Evolutionary conservation across 2,329 filamentous ascomycete species (phyloP).

Genomic region (Westerdykella ornata): DNA sequence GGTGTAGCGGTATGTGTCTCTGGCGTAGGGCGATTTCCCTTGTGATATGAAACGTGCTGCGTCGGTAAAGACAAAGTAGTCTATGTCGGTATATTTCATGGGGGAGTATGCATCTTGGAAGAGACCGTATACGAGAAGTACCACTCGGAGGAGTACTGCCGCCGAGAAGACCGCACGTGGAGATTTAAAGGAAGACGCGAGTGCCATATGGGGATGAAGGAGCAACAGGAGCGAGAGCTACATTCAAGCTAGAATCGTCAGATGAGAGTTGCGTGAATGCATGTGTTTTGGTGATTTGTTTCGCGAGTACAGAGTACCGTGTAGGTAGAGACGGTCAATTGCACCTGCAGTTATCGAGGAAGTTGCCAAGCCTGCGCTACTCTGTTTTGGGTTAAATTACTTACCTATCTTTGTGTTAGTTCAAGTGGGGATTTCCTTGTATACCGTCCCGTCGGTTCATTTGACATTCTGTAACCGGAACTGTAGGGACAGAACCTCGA

Average conservation of each 20-base stretch:
- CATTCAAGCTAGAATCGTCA: not conserved
- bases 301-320: too few species aligned
- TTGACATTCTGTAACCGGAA: constrained; percentile 13
- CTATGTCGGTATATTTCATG: constrained; percentile 97
- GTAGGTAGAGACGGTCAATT: too few species aligned
- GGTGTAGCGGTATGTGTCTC: constrained; percentile 96
- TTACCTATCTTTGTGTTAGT: too few species aligned
- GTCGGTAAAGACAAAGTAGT: constrained; percentile 97
- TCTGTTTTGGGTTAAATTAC: too few species aligned
- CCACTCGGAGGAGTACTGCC: constrained; percentile 58
- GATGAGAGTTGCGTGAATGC: too few species aligned
- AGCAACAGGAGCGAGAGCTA: constrained; percentile 2
- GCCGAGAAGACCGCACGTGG: constrained; percentile 37
- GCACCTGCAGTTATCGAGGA: too few species aligned
- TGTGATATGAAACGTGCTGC: constrained; percentile 69
- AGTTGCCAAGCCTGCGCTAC: too few species aligned
- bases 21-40: constrained; percentile 70
- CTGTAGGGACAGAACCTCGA: too few species aligned
- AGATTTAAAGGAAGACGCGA: constrained; percentile 27
- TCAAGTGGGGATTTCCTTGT: constrained; percentile 8
- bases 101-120: constrained; percentile 89
- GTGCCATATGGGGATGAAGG: constrained; percentile 14
- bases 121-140: constrained; percentile 77
- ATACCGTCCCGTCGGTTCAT: constrained; percentile 18
- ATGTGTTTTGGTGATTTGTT: too few species aligned